Conservation (phyloP, 139 green algal genomes). For the Trebouxia sp. region DNA sequence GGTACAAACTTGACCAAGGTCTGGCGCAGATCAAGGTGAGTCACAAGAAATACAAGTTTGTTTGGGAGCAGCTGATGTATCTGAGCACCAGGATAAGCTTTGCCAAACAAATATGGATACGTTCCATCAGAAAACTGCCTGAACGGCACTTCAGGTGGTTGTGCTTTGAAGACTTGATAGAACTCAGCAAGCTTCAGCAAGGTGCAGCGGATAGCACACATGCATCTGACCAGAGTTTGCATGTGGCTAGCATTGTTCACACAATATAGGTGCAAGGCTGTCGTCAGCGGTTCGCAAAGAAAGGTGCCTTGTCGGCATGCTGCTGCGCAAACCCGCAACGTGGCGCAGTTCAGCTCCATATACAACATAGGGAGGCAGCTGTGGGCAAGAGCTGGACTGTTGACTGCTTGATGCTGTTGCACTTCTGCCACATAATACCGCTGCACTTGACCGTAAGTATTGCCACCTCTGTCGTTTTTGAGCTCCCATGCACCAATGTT, state of each 20-base stretch:
- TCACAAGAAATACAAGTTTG: slow-evolving; percentile 9
- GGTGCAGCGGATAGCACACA: not conserved
- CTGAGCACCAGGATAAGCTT: not conserved
- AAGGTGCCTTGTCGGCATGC: not conserved
- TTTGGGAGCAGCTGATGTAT: slow-evolving; percentile 5
- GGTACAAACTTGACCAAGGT: slow-evolving; percentile 17
- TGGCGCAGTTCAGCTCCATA: slow-evolving; percentile 8
- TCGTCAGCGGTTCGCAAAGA: slow-evolving; percentile 16
- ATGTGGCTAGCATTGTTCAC: slow-evolving; percentile 22
- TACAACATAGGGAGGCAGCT: slow-evolving; percentile 16
- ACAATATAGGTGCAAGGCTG: slow-evolving; percentile 24
- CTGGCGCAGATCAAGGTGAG: not conserved
- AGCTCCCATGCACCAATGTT: slow-evolving; percentile 8
- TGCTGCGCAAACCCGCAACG: slow-evolving; percentile 12
- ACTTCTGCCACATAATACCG: slow-evolving; percentile 18
- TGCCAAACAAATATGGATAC: not conserved
- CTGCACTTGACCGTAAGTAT: slow-evolving; percentile 18
- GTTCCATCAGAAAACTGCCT: not conserved
- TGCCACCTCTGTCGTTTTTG: slow-evolving; percentile 5
- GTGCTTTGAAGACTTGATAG: not conserved
- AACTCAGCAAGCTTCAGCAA: slow-evolving; percentile 2
- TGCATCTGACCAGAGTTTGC: not conserved
- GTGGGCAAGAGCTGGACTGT: not conserved
- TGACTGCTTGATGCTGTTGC: slow-evolving; percentile 3
- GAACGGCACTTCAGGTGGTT: not conserved